A percentile compares a stretch with the other conserved stretches of the same genome.
These are phyloP conservation scores for Macrophomina pseudophaseolina DNA, from an alignment of 2,329 filamentous ascomycete species.

Conservation along the genomic window DNA sequence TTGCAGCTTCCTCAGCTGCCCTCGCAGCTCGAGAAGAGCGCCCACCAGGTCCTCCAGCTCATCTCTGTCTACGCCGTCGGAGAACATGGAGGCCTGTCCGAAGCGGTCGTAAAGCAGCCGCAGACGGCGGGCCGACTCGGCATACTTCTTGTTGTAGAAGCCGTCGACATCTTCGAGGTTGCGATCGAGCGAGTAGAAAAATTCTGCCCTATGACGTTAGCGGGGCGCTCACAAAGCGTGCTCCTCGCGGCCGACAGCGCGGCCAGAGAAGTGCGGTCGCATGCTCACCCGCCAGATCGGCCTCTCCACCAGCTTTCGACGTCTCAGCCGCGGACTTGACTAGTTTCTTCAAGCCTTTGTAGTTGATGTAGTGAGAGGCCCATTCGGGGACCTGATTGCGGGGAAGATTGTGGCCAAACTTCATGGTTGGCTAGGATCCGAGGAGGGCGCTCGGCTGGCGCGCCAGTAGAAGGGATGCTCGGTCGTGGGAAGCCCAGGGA, in stretches of 20 bases:
- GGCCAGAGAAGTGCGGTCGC: conserved; percentile 22
- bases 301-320: conserved; percentile 68
- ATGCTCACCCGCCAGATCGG: conserved; percentile 86
- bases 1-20: conserved; percentile 86
- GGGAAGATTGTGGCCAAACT: conserved; percentile 64
- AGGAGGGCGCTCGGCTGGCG: not conserved
- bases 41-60: conserved; percentile 91
- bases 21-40: conserved; percentile 84
- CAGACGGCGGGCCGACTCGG: conserved; percentile 80
- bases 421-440: conserved; percentile 40
- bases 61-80: conserved; percentile 79
- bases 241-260: not conserved
- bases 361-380: conserved; percentile 84
- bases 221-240: not conserved
- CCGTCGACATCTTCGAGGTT: conserved; percentile 96
- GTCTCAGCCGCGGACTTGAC: conserved; percentile 79
- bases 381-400: conserved; percentile 88
- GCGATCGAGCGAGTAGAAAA: conserved; percentile 95
- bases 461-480: not conserved
- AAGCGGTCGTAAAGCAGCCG: conserved; percentile 88
- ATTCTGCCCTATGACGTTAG: conserved; percentile 63
- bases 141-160: conserved; percentile 96
- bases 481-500: not conserved
- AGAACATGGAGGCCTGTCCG: conserved; percentile 71
- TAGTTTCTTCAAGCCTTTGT: conserved; percentile 91